These are phyloP conservation scores for Pseudogymnoascus sp. DNA, from an alignment of 2,329 filamentous ascomycete genomes.

Conservation along the genomic window DNA sequence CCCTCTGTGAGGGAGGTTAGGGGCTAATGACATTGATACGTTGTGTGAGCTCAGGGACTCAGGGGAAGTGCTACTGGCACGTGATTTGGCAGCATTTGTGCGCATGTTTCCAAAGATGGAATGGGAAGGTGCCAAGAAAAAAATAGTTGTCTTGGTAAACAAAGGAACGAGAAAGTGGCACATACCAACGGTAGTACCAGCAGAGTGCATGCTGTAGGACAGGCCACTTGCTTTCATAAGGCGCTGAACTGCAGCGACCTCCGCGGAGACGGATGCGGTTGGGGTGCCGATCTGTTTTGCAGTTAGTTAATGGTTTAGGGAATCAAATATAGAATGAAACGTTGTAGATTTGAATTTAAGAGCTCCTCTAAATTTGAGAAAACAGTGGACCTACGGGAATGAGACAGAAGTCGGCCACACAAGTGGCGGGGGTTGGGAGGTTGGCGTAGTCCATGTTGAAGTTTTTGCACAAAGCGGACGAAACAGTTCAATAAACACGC, in stretches of 20 bases:
- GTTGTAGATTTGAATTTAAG: neutral
- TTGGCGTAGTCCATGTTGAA: slow-evolving; percentile 34
- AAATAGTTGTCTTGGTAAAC: neutral
- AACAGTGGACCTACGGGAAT: slow-evolving; percentile 56
- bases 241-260: slow-evolving; percentile 83
- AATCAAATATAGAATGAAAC: neutral
- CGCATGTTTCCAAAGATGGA: neutral
- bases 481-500: neutral
- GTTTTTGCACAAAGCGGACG: neutral
- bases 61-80: slow-evolving; percentile 1
- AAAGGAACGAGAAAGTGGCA: slow-evolving; percentile 16
- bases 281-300: slow-evolving; percentile 67
- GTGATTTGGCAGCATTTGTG: neutral
- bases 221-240: slow-evolving; percentile 75
- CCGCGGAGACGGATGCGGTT: slow-evolving; percentile 65
- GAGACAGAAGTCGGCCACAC: slow-evolving; percentile 86
- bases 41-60: neutral
- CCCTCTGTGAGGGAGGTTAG: slow-evolving; percentile 56
- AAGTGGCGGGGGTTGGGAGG: slow-evolving; percentile 61
- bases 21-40: neutral
- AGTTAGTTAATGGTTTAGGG: neutral
- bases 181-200: slow-evolving; percentile 85
- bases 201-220: slow-evolving; percentile 83
- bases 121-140: neutral
- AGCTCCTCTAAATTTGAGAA: neutral